These are phyloP conservation scores for Cladosporium sp. DNA, from an alignment of 2,329 filamentous ascomycete species.

Conservation along the genomic window DNA sequence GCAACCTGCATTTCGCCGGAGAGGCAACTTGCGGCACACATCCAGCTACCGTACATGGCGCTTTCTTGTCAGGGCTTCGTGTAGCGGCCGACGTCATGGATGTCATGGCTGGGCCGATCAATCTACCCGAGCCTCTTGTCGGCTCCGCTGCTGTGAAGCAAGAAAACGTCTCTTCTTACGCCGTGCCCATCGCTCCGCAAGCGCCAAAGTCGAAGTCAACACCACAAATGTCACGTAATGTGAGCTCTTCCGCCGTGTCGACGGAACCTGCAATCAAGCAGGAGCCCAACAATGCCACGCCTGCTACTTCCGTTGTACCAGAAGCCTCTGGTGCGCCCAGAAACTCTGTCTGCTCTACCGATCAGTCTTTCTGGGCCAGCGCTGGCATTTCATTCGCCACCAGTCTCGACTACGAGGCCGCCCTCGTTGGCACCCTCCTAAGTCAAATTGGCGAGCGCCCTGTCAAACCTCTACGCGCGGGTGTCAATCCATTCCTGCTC, in stretches of 20 bases:
- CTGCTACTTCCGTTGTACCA: constrained; percentile 7
- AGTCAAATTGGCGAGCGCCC: constrained; percentile 72
- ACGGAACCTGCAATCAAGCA: constrained; percentile 28
- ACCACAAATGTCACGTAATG: not conserved
- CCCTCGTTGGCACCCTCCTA: constrained; percentile 58
- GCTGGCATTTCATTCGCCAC: constrained; percentile 27
- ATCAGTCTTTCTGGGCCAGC: constrained; percentile 36
- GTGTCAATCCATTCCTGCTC: constrained; percentile 82
- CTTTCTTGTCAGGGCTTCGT: constrained; percentile 88
- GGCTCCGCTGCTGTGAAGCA: constrained; percentile 53
- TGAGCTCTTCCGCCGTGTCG: not conserved
- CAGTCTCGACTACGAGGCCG: constrained; percentile 56
- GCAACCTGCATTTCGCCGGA: constrained; percentile 90
- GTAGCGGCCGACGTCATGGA: constrained; percentile 85
- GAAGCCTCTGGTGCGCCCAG: constrained; percentile 25
- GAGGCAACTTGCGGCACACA: constrained; percentile 96
- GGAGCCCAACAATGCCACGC: constrained; percentile 22
- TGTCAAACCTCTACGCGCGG: constrained; percentile 68
- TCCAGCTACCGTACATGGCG: constrained; percentile 94
- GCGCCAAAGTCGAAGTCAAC: constrained; percentile 9
- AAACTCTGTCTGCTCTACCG: constrained; percentile 34
- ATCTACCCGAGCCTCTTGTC: constrained; percentile 74
- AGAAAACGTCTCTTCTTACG: constrained; percentile 27
- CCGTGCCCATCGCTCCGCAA: constrained; percentile 13
- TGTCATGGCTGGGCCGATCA: constrained; percentile 76